phyloP scores from a whole-genome alignment of 2,329 filamentous ascomycete genomes.

The Xylariaceae sp. region DNA sequence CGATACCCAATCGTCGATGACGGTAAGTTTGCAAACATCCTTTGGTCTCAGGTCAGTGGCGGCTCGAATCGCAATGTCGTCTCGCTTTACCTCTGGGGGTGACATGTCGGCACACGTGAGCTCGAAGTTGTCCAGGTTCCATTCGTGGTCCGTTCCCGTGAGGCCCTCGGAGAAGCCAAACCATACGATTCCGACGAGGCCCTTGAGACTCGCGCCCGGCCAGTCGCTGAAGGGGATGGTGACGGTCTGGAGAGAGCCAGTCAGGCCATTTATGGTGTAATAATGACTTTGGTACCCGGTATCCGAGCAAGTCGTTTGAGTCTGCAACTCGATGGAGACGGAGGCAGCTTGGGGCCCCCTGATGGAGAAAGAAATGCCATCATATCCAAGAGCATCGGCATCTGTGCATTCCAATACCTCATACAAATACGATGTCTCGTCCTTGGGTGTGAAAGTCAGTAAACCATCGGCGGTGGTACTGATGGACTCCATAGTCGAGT shows the following conservation, averaged over 20 bases:
- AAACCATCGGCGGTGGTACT: slow-evolving; percentile 20
- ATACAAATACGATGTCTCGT: slow-evolving; percentile 26
- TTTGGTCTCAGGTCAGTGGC: not conserved
- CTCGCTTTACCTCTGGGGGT: slow-evolving; percentile 11
- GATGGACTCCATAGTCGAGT: slow-evolving; percentile 27
- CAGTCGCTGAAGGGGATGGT: slow-evolving; percentile 45
- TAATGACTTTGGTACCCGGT: slow-evolving; percentile 37
- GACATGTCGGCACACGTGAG: slow-evolving; percentile 37
- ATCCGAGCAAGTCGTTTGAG: slow-evolving; percentile 20
- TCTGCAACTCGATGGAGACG: slow-evolving; percentile 30
- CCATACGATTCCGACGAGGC: slow-evolving; percentile 41
- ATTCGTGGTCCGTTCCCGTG: slow-evolving; percentile 35
- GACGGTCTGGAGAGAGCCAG: slow-evolving; percentile 45
- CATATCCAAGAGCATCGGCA: slow-evolving; percentile 19
- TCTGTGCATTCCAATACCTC: slow-evolving; percentile 29
- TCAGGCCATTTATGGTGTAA: slow-evolving; percentile 42
- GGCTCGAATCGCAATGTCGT: slow-evolving; percentile 11
- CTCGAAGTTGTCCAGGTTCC: slow-evolving; percentile 45
- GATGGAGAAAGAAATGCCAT: slow-evolving; percentile 28
- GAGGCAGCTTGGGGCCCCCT: slow-evolving; percentile 30
- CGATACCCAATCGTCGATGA: slow-evolving; percentile 57
- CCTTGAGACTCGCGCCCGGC: slow-evolving; percentile 44
- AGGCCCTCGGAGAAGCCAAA: slow-evolving; percentile 30
- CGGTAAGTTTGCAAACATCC: slow-evolving; percentile 36
- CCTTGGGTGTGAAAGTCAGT: slow-evolving; percentile 27